Base-by-base conservation (phyloP, 1,284 basidiomycete genomes). In the Tilletia caries region DNA sequence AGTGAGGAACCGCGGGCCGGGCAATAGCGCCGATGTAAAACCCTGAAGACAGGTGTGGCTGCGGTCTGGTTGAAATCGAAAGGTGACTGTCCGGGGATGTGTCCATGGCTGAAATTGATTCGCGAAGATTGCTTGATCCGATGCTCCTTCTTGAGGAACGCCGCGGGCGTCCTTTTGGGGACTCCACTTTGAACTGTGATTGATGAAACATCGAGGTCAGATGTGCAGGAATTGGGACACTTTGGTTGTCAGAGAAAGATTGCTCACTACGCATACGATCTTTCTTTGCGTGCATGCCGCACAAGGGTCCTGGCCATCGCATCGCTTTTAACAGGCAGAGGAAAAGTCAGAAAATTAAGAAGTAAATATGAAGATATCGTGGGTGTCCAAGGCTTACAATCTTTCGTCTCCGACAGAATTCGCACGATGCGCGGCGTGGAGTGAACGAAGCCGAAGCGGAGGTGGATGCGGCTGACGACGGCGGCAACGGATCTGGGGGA, bases 361-460 rank as follows among this genome's bases (percentile, higher is more conserved):
- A 50, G 46, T 5, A 20, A 50, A 18, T 50, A 5, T 18, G 6
- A 6, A 27, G n/a, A n/a, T n/a, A n/a, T n/a, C n/a, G n/a, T n/a
- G n/a, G n/a, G n/a, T n/a, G n/a, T n/a, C n/a, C n/a, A n/a, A 15
- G 10, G 34, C 58, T 37, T 62, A 62, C 58, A 34, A 62, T 62
- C 32, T 62, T 62, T 12, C 58, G 29, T 15, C 33, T 62, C 20
- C 58, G 27, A 34, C 58, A 62, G 58, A 62, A 62, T 37, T 62
- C 58, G 58, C 58, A 62, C 4, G 58, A 62, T 32, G 58, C 58
- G 29, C 58, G 58, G 32, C 58, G 58, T 3, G 58, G 58, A 15
- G 58, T 62, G 29, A n/a, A 37, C 18, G 29, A 8, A 18, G 32
- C 18, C 20, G 33, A 33, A 20, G 58, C 27, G 32, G 48, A 20